phyloP scores from a whole-genome alignment of 768 basidiomycete species.

The Tubosaeta sp. region DNA sequence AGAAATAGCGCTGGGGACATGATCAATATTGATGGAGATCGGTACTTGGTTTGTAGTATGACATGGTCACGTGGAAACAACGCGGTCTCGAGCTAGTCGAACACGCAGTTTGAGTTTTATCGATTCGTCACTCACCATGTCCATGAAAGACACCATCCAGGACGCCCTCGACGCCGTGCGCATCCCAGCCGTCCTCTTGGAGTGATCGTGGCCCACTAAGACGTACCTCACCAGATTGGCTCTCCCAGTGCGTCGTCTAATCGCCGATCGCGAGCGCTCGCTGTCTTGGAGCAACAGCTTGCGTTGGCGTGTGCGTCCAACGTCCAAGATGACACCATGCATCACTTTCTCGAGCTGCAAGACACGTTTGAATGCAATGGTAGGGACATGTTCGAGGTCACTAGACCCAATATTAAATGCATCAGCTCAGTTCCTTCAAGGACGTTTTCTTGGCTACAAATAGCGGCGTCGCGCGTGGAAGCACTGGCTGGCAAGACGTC shows the following conservation, averaged over 20 bases:
- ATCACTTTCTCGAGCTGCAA: conserved; percentile 61
- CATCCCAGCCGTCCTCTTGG: conserved; percentile 1
- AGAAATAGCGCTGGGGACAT: not conserved
- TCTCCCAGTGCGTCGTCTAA: conserved; percentile 57
- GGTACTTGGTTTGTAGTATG: not conserved
- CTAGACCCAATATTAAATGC: conserved; percentile 6
- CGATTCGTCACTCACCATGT: conserved; percentile 6
- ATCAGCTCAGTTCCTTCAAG: conserved; percentile 58
- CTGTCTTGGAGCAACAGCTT: conserved; percentile 50
- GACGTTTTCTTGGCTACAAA: conserved; percentile 58
- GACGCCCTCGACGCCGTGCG: conserved; percentile 68
- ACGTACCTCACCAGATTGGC: conserved; percentile 44
- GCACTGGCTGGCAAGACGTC: conserved; percentile 41
- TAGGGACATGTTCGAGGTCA: conserved; percentile 32
- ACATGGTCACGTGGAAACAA: conserved; percentile 28
- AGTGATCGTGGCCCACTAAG: conserved; percentile 7
- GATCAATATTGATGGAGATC: not conserved
- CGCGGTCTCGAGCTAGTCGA: conserved; percentile 9
- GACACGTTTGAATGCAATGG: conserved; percentile 82
- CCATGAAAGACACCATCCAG: conserved; percentile 48
- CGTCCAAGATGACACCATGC: conserved; percentile 43
- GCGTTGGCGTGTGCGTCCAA: conserved; percentile 45
- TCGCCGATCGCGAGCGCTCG: conserved; percentile 51
- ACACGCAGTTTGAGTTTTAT: not conserved
- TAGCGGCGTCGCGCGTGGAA: conserved; percentile 49